Percentiles rank a stretch among this genome's conserved stretches.
phyloP scores from a whole-genome alignment of 768 basidiomycete species.

The Brasilioporus rufonigricans region DNA sequence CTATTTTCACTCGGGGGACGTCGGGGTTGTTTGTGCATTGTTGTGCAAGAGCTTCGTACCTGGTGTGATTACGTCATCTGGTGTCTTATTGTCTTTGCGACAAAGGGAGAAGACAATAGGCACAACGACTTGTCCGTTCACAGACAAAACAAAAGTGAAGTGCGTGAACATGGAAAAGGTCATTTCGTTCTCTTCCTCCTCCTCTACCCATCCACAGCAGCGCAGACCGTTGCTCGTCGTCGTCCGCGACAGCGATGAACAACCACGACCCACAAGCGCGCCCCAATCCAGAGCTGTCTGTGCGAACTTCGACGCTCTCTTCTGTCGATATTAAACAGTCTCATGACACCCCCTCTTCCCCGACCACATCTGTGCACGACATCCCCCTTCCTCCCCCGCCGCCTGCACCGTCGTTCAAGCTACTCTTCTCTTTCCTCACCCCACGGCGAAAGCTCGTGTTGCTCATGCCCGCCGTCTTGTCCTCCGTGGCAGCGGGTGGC shows the following conservation, averaged over 20 bases:
- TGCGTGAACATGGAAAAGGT: not conserved
- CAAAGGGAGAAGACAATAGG: conserved; percentile 26
- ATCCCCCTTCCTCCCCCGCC: conserved; percentile 28
- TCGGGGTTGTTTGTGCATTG: conserved; percentile 2
- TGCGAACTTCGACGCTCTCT: conserved; percentile 17
- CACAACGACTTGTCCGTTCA: not conserved
- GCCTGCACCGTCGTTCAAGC: conserved; percentile 46
- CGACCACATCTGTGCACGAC: conserved; percentile 13
- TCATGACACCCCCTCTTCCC: conserved; percentile 12
- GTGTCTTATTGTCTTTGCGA: conserved; percentile 26
- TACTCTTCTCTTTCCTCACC: conserved; percentile 67
- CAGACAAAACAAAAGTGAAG: conserved; percentile 27
- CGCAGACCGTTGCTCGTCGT: conserved; percentile 22
- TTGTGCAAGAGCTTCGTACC: conserved; percentile 23
- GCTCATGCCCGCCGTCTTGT: conserved; percentile 60
- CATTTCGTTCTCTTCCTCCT: conserved; percentile 13
- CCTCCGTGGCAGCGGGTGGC: conserved; percentile 63
- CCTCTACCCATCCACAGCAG: conserved; percentile 4
- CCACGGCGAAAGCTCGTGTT: conserved; percentile 52
- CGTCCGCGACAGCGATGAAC: conserved; percentile 32
- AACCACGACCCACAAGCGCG: conserved; percentile 23
- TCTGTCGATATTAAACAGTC: conserved; percentile 21
- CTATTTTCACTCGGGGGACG: too few species aligned
- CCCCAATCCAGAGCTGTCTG: conserved; percentile 15
- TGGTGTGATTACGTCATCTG: conserved; percentile 9